Evolutionary conservation across 768 basidiomycete genomes (phyloP).

Genomic region (Coprinopsis marcescibilis): DNA sequence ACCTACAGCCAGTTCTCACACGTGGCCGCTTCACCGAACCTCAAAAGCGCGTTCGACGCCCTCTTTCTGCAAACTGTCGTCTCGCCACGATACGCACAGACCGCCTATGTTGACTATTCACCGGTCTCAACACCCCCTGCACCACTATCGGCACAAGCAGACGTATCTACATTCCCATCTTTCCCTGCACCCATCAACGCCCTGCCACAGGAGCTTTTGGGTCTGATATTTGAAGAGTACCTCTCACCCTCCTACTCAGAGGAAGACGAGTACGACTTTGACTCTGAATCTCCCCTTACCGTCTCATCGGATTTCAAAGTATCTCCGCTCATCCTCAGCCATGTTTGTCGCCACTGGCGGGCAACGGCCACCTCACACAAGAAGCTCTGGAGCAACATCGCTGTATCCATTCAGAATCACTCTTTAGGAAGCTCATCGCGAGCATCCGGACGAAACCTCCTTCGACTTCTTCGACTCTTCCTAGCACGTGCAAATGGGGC

Average conservation of each 20-base stretch:
- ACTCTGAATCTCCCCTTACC: not conserved
- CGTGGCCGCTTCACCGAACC: not conserved
- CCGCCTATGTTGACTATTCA: not conserved
- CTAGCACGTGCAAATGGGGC: not conserved
- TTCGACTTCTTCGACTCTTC: not conserved
- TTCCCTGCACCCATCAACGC: constrained; percentile 8
- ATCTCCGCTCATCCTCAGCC: constrained; percentile 7
- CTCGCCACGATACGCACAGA: not conserved
- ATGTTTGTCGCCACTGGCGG: constrained; percentile 7
- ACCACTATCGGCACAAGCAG: not conserved
- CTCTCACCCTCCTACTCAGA: not conserved
- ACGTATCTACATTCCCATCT: not conserved
- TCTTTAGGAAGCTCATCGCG: not conserved
- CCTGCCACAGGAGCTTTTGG: constrained; percentile 6
- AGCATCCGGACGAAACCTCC: not conserved
- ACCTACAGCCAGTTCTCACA: not conserved
- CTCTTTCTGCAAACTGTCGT: not conserved
- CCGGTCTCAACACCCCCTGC: not conserved
- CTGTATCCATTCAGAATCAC: not conserved
- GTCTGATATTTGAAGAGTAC: constrained; percentile 4
- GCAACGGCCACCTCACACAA: constrained; percentile 1
- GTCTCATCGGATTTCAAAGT: not conserved
- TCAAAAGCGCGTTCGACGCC: constrained; percentile 1
- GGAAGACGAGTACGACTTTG: not conserved
- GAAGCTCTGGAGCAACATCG: constrained; percentile 7